Percentiles rank a stretch among this genome's conserved stretches.
Conservation (phyloP, 768 basidiomycete species). For the Lanmaoa pseudosensibilis region DNA sequence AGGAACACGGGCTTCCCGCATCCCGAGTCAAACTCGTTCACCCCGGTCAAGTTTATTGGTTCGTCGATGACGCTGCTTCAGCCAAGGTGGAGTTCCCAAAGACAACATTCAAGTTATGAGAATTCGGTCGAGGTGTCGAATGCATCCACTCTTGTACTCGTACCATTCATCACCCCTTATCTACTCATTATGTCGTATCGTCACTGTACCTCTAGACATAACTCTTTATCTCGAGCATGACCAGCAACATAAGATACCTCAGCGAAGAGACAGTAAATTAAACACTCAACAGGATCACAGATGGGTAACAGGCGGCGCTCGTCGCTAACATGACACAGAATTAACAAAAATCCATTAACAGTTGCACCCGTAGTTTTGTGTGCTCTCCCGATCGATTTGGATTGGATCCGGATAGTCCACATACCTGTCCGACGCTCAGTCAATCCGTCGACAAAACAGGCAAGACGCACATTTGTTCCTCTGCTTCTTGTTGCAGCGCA, state of each 20-base stretch:
- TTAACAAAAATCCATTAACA: conserved; percentile 52
- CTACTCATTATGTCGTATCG: conserved; percentile 18
- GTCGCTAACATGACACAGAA: conserved; percentile 28
- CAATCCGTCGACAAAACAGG: conserved; percentile 10
- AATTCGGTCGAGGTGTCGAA: not conserved
- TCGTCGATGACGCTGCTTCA: conserved; percentile 85
- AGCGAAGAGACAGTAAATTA: conserved; percentile 29
- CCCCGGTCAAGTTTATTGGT: conserved; percentile 93
- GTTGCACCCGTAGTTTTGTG: conserved; percentile 89
- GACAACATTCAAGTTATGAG: conserved; percentile 56
- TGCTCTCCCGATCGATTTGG: conserved; percentile 89
- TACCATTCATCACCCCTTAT: conserved; percentile 14
- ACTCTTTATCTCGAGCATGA: conserved; percentile 9
- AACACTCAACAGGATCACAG: conserved; percentile 35
- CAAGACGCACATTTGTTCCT: conserved; percentile 81
- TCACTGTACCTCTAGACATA: conserved; percentile 10
- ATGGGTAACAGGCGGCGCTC: conserved; percentile 33
- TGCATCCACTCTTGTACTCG: conserved; percentile 26
- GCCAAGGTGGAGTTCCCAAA: conserved; percentile 57
- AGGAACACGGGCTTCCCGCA: conserved; percentile 69
- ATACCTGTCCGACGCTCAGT: conserved; percentile 57
- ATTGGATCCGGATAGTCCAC: conserved; percentile 99
- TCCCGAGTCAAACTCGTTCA: conserved; percentile 73
- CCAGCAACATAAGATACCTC: conserved; percentile 28
- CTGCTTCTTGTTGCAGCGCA: conserved; percentile 94